A percentile compares a stretch with the other conserved stretches of the same genome.
Evolutionary conservation across 179 eudicot genomes (phyloP).

Genomic region (Sideroxylon spinosum): DNA sequence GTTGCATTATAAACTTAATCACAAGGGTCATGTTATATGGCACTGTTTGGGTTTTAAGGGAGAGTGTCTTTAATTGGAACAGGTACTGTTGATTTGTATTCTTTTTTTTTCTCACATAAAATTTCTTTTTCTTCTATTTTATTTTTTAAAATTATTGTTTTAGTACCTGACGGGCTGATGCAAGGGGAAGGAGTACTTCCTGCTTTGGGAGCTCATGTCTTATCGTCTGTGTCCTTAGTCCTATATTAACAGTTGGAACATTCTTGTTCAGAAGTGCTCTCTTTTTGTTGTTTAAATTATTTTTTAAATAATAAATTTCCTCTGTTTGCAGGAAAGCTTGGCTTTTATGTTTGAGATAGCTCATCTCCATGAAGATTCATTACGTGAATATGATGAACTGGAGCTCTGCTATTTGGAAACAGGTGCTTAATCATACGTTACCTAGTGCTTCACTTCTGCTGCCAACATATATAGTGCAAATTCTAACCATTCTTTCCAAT

Average conservation of each 20-base stretch:
- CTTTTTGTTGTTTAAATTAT: not conserved
- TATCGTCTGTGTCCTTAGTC: slow-evolving; percentile 8
- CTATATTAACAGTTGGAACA: not conserved
- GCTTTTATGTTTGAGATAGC: slow-evolving; percentile 98
- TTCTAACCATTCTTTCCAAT: not conserved
- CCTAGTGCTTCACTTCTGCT: slow-evolving; percentile 4
- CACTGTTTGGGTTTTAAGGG: slow-evolving; percentile 10
- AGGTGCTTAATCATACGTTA: slow-evolving; percentile 42
- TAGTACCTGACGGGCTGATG: not conserved
- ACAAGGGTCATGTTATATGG: not conserved
- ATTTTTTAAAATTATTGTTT: not conserved
- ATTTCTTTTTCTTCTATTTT: not conserved
- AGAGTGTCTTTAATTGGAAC: not conserved
- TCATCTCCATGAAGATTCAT: slow-evolving; percentile 93
- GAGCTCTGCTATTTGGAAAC: slow-evolving; percentile 95
- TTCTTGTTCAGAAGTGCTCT: slow-evolving; percentile 5
- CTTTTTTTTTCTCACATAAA: not conserved
- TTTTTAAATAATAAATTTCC: slow-evolving; percentile 10
- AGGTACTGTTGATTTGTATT: slow-evolving; percentile 6
- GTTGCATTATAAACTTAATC: slow-evolving; percentile 1
- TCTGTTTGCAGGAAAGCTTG: slow-evolving; percentile 74
- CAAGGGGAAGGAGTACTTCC: not conserved
- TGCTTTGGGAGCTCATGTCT: not conserved
- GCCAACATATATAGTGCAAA: not conserved
- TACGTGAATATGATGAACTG: slow-evolving; percentile 94